Evolutionary conservation across 2,329 filamentous ascomycete genomes (phyloP).

Genomic region (Saccharata proteae): DNA sequence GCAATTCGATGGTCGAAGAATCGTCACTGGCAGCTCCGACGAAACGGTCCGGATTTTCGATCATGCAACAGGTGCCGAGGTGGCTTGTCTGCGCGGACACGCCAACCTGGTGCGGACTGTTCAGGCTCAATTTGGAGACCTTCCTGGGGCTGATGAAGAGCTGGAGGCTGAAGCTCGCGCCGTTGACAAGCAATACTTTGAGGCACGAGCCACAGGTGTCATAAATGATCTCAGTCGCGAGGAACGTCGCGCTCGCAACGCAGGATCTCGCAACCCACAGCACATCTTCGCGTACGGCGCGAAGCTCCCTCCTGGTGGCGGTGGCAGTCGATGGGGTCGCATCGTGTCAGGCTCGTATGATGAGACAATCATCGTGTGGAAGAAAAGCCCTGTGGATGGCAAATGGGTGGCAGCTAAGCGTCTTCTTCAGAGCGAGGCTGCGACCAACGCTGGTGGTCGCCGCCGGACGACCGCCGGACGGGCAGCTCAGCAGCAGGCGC

Average conservation of each 20-base stretch:
- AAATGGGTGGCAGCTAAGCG: slow-evolving; percentile 71
- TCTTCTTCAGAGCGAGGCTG: slow-evolving; percentile 61
- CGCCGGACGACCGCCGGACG: slow-evolving; percentile 13
- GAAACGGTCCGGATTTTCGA: slow-evolving; percentile 95
- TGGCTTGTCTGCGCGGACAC: slow-evolving; percentile 76
- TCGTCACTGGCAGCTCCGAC: slow-evolving; percentile 93
- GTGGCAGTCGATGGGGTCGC: slow-evolving; percentile 78
- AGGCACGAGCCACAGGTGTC: slow-evolving; percentile 38
- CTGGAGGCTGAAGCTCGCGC: slow-evolving; percentile 60
- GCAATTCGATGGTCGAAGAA: slow-evolving; percentile 85
- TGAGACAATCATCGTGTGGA: slow-evolving; percentile 91
- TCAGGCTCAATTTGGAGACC: slow-evolving; percentile 85
- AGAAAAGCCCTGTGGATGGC: slow-evolving; percentile 62
- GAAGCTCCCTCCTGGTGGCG: slow-evolving; percentile 80
- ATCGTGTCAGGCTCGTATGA: slow-evolving; percentile 97
- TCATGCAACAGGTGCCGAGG: slow-evolving; percentile 70
- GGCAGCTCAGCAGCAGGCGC: slow-evolving; percentile 35
- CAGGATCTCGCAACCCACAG: slow-evolving; percentile 62
- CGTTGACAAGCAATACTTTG: slow-evolving; percentile 62
- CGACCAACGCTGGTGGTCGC: slow-evolving; percentile 33
- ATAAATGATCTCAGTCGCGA: slow-evolving; percentile 19
- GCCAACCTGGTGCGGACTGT: slow-evolving; percentile 80
- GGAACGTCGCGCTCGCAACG: slow-evolving; percentile 39
- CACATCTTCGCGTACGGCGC: slow-evolving; percentile 72
- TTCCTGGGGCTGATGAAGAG: slow-evolving; percentile 66